Evolutionary conservation across 129 eudicot genomes (phyloP).

Genomic region (Erigeron canadensis): DNA sequence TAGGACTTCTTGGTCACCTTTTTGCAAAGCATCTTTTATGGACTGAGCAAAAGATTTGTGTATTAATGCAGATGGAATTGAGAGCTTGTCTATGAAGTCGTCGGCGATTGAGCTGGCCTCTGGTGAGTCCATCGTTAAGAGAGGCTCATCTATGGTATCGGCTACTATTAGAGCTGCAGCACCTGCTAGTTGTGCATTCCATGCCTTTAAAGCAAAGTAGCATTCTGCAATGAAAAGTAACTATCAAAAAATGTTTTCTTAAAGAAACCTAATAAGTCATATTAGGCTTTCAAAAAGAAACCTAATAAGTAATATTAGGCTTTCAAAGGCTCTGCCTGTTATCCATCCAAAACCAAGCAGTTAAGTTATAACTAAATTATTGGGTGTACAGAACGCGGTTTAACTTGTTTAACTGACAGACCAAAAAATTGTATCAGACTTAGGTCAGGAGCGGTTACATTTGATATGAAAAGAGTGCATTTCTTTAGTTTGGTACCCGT

Average conservation of each 20-base stretch:
- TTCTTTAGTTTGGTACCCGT: too few relatives aligned
- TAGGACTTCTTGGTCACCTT: slow-evolving; percentile 60
- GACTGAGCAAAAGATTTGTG: slow-evolving; percentile 56
- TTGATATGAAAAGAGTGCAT: too few relatives aligned
- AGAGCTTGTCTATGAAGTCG: slow-evolving; percentile 72
- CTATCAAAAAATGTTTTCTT: neutral
- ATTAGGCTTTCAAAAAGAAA: neutral
- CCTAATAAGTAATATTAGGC: too few relatives aligned
- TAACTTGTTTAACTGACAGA: too few relatives aligned
- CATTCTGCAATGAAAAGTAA: slow-evolving; percentile 48
- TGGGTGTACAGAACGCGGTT: too few relatives aligned
- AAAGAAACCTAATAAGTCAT: too few relatives aligned
- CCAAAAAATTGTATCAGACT: too few relatives aligned
- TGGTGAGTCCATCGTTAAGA: slow-evolving; percentile 96
- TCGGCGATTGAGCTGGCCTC: slow-evolving; percentile 70
- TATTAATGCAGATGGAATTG: slow-evolving; percentile 75
- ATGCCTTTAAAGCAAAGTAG: slow-evolving; percentile 86
- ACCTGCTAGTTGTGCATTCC: slow-evolving; percentile 96
- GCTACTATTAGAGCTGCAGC: slow-evolving; percentile 91
- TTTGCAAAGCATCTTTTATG: slow-evolving; percentile 58
- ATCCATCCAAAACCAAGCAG: too few relatives aligned
- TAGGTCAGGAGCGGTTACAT: too few relatives aligned
- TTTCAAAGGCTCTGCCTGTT: too few relatives aligned
- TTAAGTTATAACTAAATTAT: too few relatives aligned
- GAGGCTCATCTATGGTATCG: slow-evolving; percentile 70